Conservation (phyloP, 2,329 filamentous ascomycete species). For the Aspergillus sp. region DNA sequence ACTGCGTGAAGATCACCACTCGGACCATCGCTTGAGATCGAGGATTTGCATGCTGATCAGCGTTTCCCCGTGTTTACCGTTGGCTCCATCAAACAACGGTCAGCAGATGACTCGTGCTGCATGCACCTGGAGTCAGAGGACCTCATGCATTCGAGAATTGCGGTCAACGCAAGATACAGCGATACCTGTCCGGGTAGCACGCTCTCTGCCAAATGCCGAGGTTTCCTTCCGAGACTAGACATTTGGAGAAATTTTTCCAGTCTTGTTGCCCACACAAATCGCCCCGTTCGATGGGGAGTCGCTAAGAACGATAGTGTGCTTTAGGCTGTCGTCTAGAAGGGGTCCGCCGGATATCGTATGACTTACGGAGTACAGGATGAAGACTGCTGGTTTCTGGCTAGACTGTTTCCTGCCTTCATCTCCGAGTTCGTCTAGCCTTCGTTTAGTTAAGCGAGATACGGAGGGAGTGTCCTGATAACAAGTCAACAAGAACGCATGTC, state of each 20-base stretch:
- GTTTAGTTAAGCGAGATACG: no score
- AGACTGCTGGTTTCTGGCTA: not conserved
- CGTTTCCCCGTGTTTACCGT: not conserved
- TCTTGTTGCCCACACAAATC: no score
- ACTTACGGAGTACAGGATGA: not conserved
- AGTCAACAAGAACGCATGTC: no score
- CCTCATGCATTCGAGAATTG: not conserved
- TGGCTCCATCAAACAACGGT: not conserved
- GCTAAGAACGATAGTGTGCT: not conserved
- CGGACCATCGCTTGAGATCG: not conserved
- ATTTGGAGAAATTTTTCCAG: not conserved
- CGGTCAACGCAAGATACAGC: not conserved
- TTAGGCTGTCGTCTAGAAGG: not conserved
- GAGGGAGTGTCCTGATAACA: no score
- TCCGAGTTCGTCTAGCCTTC: not conserved
- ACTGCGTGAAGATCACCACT: not conserved
- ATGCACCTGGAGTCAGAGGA: no score
- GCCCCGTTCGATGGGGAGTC: no score
- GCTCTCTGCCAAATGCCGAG: not conserved
- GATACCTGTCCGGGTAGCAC: not conserved
- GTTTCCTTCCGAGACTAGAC: not conserved
- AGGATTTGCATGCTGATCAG: slow-evolving; percentile 1
- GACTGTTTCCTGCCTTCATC: not conserved
- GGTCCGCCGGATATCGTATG: not conserved
- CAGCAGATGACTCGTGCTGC: no score